These are phyloP conservation scores for Poa annua DNA, from an alignment of 176 grass and related monocot species.

Conservation along the genomic window DNA sequence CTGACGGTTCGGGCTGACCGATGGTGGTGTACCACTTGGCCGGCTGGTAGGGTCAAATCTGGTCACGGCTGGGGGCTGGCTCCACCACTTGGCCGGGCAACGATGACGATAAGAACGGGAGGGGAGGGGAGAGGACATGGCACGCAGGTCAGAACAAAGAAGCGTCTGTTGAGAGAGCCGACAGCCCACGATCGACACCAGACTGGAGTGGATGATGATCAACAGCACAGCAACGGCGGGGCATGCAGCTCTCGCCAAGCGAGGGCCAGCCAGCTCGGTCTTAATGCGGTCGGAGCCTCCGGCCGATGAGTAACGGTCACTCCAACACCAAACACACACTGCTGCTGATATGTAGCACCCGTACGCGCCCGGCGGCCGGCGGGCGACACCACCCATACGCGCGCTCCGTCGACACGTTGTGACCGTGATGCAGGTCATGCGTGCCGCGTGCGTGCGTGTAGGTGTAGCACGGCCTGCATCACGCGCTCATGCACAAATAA, in stretches of 20 bases:
- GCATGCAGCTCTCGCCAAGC: background rate
- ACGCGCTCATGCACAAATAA: too few relatives aligned
- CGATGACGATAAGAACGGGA: background rate
- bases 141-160: slow-evolving; percentile 1
- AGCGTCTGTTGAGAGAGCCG: slow-evolving; percentile 1
- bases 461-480: too few relatives aligned
- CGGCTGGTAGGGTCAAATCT: slow-evolving; percentile 42
- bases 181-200: background rate
- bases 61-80: slow-evolving; percentile 28
- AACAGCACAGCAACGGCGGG: background rate
- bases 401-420: too few relatives aligned
- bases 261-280: background rate
- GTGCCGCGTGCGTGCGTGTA: too few relatives aligned
- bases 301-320: background rate
- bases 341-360: too few relatives aligned
- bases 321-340: too few relatives aligned
- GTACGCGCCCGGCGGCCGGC: too few relatives aligned
- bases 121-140: background rate
- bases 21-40: too few relatives aligned
- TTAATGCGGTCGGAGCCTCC: background rate
- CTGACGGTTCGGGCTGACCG: background rate
- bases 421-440: too few relatives aligned
- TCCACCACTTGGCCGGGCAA: background rate
- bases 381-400: too few relatives aligned
- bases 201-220: too few relatives aligned